Evolutionary conservation across 148 eudicot species (phyloP), one percentile per base, ranked within the genome.

Genomic region (Cornus suecica): DNA sequence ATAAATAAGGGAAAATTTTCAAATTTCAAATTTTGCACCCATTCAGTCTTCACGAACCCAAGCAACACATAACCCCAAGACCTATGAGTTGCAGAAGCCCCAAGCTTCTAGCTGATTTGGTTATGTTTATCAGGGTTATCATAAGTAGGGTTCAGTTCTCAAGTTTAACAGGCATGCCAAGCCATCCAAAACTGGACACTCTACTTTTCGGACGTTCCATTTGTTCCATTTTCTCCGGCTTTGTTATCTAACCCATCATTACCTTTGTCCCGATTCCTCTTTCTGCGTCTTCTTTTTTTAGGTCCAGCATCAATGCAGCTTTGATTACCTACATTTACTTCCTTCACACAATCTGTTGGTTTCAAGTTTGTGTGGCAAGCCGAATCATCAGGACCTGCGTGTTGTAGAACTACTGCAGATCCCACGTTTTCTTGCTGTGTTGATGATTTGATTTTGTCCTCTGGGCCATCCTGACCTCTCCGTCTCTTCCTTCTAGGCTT

Each of bases 321-420:
- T 14, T 29, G n/a, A 65, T 41, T 5, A 20, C 68, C 37, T 65
- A n/a, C 71, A 68, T 68, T 37, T 2, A 68, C 52, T 68, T 68
- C 71, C 56, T 24, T 68, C 0, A 13, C 66, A 27, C 16, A 56
- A 58, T 28, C 75, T 72, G 22, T 28, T 30, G 48, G 31, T 56
- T 9, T 30, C 45, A 30, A 34, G 16, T 58, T 60, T 56, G 66
- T 15, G 66, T 20, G 16, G 56, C 28, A 62, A 58, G 48, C 66
- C 75, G 31, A 41, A 14, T 58, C 65, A 28, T 22, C 72, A 26
- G 24, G 18, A 42, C 56, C 73, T 2, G 37, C 30, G 30, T 29
- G 8, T 34, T 52, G 27, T 18, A 5, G 62, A 70, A 41, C 42
- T 37, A 3, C 10, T 4, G 42, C 42, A 1, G 9, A 37, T 37